phyloP scores from a whole-genome alignment of 441 rosid genomes.

The Pelargonium australe region DNA sequence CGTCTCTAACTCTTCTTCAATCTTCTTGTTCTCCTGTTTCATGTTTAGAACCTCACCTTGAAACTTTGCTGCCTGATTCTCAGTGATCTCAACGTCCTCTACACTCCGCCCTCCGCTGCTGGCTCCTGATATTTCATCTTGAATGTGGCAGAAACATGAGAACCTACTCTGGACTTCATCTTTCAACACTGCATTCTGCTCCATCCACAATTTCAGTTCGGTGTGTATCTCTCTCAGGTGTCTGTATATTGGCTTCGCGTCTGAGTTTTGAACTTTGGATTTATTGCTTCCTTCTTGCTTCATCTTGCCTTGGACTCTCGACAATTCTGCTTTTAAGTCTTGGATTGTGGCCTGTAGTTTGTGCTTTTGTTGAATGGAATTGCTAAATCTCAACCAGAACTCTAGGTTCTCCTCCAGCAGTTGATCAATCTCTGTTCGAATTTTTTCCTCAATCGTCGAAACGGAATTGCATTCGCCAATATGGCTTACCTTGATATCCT shows the following conservation, averaged over 20 bases:
- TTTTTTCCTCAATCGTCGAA: conserved; percentile 52
- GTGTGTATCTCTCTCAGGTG: conserved; percentile 72
- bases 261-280: conserved; percentile 30
- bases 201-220: conserved; percentile 69
- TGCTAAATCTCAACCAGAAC: conserved; percentile 93
- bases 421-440: conserved; percentile 58
- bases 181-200: conserved; percentile 54
- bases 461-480: conserved; percentile 15
- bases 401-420: conserved; percentile 82
- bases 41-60: conserved; percentile 84
- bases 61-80: conserved; percentile 67
- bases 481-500: conserved; percentile 22
- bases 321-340: conserved; percentile 56
- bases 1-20: conserved; percentile 42
- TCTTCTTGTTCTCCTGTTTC: conserved; percentile 80
- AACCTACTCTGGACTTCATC: conserved; percentile 59
- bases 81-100: conserved; percentile 37
- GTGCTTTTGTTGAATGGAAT: conserved; percentile 60
- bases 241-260: conserved; percentile 56
- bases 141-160: conserved; percentile 50
- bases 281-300: conserved; percentile 26
- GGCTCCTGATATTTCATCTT: conserved; percentile 53
- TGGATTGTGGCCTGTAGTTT: conserved; percentile 59
- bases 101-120: conserved; percentile 22
- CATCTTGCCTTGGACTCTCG: conserved; percentile 28